Conservation (phyloP, 2,329 filamentous ascomycete genomes). For the Samsoniella hepiali region DNA sequence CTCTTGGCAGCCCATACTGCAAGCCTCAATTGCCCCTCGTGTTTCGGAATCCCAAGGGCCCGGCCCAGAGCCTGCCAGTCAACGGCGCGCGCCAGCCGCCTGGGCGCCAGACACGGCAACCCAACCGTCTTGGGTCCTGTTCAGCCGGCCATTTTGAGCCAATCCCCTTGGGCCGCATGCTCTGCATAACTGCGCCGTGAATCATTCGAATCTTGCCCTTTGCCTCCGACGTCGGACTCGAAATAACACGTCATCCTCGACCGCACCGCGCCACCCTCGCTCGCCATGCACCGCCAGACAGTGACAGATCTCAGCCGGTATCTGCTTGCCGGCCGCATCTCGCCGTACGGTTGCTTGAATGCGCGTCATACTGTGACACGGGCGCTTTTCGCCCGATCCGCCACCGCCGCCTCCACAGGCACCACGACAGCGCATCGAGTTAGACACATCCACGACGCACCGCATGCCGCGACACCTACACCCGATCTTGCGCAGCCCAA, state of each 20-base stretch:
- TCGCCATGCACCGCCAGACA: conserved; percentile 43
- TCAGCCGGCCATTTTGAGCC: neutral
- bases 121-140: conserved; percentile 11
- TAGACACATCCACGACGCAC: conserved; percentile 33
- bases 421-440: conserved; percentile 16
- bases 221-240: conserved; percentile 13
- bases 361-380: conserved; percentile 21
- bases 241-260: conserved; percentile 12
- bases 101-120: conserved; percentile 4
- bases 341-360: conserved; percentile 40
- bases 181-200: neutral
- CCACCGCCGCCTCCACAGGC: conserved; percentile 10
- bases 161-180: neutral
- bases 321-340: conserved; percentile 45
- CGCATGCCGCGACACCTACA: conserved; percentile 24
- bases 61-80: neutral
- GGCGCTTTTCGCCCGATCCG: conserved; percentile 20
- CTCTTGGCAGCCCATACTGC: conserved; percentile 4
- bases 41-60: conserved; percentile 6
- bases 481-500: conserved; percentile 39
- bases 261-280: neutral
- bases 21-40: conserved; percentile 14
- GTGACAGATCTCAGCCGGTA: conserved; percentile 46
- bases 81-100: conserved; percentile 1
- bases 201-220: neutral